These are phyloP conservation scores for Persicaria tinctoria DNA, from an alignment of 148 eudicot genomes.

Conservation along the genomic window DNA sequence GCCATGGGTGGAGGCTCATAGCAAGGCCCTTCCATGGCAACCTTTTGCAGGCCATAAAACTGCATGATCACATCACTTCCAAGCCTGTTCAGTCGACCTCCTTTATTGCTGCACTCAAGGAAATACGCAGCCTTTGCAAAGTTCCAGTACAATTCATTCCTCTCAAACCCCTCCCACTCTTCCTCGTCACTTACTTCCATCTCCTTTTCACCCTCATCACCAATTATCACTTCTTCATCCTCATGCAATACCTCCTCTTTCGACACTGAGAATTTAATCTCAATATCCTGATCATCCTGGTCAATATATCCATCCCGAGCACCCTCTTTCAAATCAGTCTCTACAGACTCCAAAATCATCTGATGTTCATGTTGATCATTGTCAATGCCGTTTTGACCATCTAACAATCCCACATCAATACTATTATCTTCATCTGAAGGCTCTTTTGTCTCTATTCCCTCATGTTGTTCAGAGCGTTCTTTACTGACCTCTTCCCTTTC, in stretches of 20 bases:
- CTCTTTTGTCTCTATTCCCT: neutral
- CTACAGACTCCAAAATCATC: neutral
- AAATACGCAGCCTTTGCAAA: slow-evolving; percentile 50
- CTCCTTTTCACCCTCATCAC: slow-evolving; percentile 21
- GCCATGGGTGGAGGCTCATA: slow-evolving; percentile 70
- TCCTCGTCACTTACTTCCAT: slow-evolving; percentile 33
- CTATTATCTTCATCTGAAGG: neutral
- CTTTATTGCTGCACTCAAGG: slow-evolving; percentile 27
- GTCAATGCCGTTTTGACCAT: neutral
- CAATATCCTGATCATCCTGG: neutral
- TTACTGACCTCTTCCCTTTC: neutral
- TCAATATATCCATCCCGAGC: neutral
- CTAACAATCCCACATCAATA: neutral
- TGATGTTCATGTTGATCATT: neutral
- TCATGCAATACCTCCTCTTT: slow-evolving; percentile 4
- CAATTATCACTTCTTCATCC: slow-evolving; percentile 3
- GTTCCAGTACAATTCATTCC: slow-evolving; percentile 54
- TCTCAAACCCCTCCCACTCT: slow-evolving; percentile 79
- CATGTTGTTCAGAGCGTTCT: neutral
- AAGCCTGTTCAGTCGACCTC: slow-evolving; percentile 22
- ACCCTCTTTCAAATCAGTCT: slow-evolving; percentile 14
- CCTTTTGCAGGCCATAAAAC: slow-evolving; percentile 55
- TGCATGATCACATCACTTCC: slow-evolving; percentile 50
- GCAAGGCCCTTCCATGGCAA: slow-evolving; percentile 74
- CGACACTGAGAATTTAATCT: neutral